Conservation (phyloP, 164 flowering plant genomes). For the Vitis riparia region DNA sequence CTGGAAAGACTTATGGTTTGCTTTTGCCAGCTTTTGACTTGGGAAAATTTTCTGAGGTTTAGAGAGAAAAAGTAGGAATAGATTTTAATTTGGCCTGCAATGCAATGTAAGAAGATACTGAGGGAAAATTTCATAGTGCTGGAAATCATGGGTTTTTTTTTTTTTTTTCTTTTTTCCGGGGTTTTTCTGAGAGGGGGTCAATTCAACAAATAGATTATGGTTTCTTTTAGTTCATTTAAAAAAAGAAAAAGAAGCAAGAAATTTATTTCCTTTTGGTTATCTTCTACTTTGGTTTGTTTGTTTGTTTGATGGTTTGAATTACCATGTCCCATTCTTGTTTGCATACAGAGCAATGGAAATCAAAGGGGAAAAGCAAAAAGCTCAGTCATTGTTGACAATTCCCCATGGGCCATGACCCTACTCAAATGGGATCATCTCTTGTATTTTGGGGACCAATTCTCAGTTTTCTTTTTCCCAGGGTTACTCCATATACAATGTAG, state of each 20-base stretch:
- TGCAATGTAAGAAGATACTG: constrained; percentile 1
- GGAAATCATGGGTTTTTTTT: background rate
- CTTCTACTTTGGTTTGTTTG: background rate
- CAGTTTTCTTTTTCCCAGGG: too few relatives aligned
- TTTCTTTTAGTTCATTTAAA: background rate
- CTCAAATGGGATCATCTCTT: too few relatives aligned
- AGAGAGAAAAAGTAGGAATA: background rate
- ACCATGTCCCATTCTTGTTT: too few relatives aligned
- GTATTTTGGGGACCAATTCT: too few relatives aligned
- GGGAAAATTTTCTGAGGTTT: background rate
- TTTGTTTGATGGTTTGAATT: background rate
- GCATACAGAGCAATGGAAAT: too few relatives aligned
- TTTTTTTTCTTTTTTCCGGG: background rate
- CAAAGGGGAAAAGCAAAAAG: too few relatives aligned
- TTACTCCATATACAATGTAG: too few relatives aligned
- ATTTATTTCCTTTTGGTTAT: background rate
- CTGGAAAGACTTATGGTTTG: background rate
- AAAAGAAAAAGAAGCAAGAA: background rate
- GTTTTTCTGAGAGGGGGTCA: background rate
- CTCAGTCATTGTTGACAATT: too few relatives aligned
- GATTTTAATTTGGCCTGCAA: background rate
- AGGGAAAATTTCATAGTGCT: constrained; percentile 1
- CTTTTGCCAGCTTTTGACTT: background rate
- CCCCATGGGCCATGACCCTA: too few relatives aligned
- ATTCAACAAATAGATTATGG: background rate